Percentiles rank a stretch among this genome's conserved stretches.
Evolutionary conservation across 805 yeast genomes (phyloP).

Genomic region (Wickerhamiella australiensis): DNA sequence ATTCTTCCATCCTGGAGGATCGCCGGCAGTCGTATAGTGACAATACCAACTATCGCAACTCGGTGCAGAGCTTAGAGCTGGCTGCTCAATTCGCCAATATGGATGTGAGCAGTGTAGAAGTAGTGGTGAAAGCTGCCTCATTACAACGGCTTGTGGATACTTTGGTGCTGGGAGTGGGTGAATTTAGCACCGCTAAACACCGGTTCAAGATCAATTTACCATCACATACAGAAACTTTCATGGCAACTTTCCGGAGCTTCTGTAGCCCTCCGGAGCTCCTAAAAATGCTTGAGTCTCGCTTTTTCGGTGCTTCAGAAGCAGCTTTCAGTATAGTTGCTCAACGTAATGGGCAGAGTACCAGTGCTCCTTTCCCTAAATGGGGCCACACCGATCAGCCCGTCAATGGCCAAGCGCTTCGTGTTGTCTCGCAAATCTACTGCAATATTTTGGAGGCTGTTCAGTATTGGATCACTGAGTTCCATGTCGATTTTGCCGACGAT

Average conservation of each 20-base stretch:
- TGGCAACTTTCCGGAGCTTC: slow-evolving; percentile 57
- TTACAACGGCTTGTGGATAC: slow-evolving; percentile 69
- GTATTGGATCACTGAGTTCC: slow-evolving; percentile 59
- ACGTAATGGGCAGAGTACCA: slow-evolving; percentile 13
- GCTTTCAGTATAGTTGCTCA: slow-evolving; percentile 38
- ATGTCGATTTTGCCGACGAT: slow-evolving; percentile 62
- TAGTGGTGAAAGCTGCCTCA: slow-evolving; percentile 55
- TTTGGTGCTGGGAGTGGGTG: slow-evolving; percentile 56
- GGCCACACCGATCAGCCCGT: neutral
- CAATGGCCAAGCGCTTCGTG: slow-evolving; percentile 17
- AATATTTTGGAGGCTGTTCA: slow-evolving; percentile 69
- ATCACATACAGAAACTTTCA: slow-evolving; percentile 51
- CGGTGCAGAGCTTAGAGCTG: slow-evolving; percentile 15
- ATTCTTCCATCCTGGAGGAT: slow-evolving; percentile 39
- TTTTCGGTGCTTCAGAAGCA: slow-evolving; percentile 50
- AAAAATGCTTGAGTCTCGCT: slow-evolving; percentile 42
- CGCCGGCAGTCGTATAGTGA: slow-evolving; percentile 24
- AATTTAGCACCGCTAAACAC: slow-evolving; percentile 33
- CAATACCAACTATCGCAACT: slow-evolving; percentile 11
- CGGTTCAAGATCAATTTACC: slow-evolving; percentile 50
- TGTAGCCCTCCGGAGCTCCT: slow-evolving; percentile 45
- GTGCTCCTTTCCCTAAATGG: slow-evolving; percentile 24
- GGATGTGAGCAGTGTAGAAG: slow-evolving; percentile 26
- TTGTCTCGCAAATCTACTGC: slow-evolving; percentile 64
- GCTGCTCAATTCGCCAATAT: slow-evolving; percentile 7